Evolutionary conservation across 306 rosid genomes (phyloP).

Genomic region (Ziziphus jujuba): DNA sequence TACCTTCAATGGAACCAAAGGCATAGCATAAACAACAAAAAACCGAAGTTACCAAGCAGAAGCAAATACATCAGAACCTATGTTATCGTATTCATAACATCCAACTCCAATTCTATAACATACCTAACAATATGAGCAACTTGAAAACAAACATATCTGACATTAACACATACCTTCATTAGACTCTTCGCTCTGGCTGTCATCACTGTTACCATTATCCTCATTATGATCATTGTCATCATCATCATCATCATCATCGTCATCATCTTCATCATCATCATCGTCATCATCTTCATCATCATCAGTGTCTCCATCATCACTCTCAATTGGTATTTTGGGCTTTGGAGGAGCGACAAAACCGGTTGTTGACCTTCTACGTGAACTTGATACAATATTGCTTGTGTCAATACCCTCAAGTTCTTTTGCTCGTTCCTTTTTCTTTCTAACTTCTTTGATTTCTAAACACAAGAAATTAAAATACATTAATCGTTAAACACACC

Average conservation of each 20-base stretch:
- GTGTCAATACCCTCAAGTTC: conserved; percentile 95
- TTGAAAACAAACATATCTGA: too few species aligned
- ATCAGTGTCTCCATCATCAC: conserved; percentile 47
- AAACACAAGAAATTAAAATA: conserved; percentile 22
- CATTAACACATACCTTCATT: conserved; percentile 51
- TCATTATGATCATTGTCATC: too few species aligned
- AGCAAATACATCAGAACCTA: too few species aligned
- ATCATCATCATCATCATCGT: conserved; percentile 54
- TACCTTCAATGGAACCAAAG: too few species aligned
- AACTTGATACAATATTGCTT: conserved; percentile 82
- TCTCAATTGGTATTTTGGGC: conserved; percentile 67
- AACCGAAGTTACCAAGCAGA: too few species aligned
- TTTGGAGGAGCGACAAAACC: conserved; percentile 69
- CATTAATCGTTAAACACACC: conserved; percentile 11
- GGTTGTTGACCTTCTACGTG: conserved; percentile 77
- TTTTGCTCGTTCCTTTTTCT: conserved; percentile 85
- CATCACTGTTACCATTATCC: conserved; percentile 35
- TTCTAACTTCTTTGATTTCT: conserved; percentile 84
- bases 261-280: conserved; percentile 41
- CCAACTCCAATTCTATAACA: too few species aligned
- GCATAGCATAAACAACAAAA: too few species aligned
- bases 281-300: conserved; percentile 40
- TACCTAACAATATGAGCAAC: too few species aligned
- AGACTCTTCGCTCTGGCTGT: conserved; percentile 75
- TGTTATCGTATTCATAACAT: too few species aligned